Percentiles rank a stretch among this genome's conserved stretches.
Conservation (phyloP, 805 yeast genomes). For the Spathaspora girioi region DNA sequence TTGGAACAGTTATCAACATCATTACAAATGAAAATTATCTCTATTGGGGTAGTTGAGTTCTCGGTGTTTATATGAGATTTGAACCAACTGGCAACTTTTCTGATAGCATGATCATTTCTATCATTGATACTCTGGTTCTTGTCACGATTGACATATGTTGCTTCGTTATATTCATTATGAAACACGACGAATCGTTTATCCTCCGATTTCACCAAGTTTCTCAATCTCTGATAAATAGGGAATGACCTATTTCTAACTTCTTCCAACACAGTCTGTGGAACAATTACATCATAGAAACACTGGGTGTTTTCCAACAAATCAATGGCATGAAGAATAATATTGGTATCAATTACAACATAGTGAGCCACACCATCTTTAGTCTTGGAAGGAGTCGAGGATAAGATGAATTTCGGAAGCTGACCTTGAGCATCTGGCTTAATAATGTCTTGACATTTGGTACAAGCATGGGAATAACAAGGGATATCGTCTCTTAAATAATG, state of each 20-base stretch:
- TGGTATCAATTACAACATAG: constrained; percentile 83
- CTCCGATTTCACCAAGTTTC: constrained; percentile 70
- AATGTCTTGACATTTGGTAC: constrained; percentile 56
- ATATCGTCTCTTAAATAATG: constrained; percentile 91
- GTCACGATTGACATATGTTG: constrained; percentile 61
- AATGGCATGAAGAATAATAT: constrained; percentile 81
- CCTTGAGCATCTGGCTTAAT: constrained; percentile 66
- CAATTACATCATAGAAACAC: constrained; percentile 81
- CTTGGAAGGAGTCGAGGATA: constrained; percentile 58
- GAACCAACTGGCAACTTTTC: constrained; percentile 73
- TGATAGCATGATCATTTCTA: constrained; percentile 86
- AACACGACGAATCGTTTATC: constrained; percentile 85
- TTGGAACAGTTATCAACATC: constrained; percentile 64
- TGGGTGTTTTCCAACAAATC: constrained; percentile 78
- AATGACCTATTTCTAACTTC: constrained; percentile 85
- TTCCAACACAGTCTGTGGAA: constrained; percentile 94
- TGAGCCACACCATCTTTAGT: constrained; percentile 58
- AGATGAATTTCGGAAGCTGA: constrained; percentile 58
- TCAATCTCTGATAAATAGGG: constrained; percentile 82
- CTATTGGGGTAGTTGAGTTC: constrained; percentile 33
- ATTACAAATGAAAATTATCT: constrained; percentile 64
- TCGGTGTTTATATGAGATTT: constrained; percentile 51
- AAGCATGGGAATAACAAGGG: constrained; percentile 78
- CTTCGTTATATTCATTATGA: constrained; percentile 84
- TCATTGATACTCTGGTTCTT: constrained; percentile 78